Conservation (phyloP, 2,329 filamentous ascomycete genomes). For the Pseudogymnoascus sp. region DNA sequence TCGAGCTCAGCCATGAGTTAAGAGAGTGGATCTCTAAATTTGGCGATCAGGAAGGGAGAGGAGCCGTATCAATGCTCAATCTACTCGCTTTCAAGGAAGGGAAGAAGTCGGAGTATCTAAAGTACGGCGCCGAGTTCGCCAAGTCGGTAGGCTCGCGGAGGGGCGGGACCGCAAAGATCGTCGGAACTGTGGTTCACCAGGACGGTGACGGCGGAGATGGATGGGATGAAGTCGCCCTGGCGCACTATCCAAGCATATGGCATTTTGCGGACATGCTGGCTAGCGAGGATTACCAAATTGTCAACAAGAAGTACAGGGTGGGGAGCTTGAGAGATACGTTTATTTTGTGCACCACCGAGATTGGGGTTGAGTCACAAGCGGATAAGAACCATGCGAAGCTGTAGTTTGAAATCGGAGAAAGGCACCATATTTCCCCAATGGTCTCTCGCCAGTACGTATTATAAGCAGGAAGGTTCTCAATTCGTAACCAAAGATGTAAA, state of each 20-base stretch:
- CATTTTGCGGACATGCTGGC: conserved; percentile 56
- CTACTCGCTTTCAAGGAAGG: conserved; percentile 47
- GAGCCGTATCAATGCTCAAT: conserved; percentile 55
- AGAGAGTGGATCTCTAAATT: conserved; percentile 40
- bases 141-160: conserved; percentile 40
- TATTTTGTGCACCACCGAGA: conserved; percentile 45
- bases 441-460: no score
- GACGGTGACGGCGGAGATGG: conserved; percentile 24
- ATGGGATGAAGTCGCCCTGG: conserved; percentile 58
- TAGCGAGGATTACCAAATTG: conserved; percentile 48
- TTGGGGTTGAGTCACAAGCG: conserved; percentile 25
- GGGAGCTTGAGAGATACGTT: conserved; percentile 43
- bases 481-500: not conserved
- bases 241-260: conserved; percentile 53
- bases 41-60: conserved; percentile 24
- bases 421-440: not conserved
- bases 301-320: conserved; percentile 45
- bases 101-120: conserved; percentile 44
- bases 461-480: not conserved
- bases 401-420: not conserved
- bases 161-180: conserved; percentile 53
- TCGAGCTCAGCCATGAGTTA: conserved; percentile 46
- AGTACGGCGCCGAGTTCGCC: conserved; percentile 48
- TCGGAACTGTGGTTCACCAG: conserved; percentile 44
- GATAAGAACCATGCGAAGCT: not conserved